Evolutionary conservation across 495 filamentous ascomycete genomes (phyloP), one percentile per base, ranked within the genome.

Genomic region (Penicillium dipodomyicola): DNA sequence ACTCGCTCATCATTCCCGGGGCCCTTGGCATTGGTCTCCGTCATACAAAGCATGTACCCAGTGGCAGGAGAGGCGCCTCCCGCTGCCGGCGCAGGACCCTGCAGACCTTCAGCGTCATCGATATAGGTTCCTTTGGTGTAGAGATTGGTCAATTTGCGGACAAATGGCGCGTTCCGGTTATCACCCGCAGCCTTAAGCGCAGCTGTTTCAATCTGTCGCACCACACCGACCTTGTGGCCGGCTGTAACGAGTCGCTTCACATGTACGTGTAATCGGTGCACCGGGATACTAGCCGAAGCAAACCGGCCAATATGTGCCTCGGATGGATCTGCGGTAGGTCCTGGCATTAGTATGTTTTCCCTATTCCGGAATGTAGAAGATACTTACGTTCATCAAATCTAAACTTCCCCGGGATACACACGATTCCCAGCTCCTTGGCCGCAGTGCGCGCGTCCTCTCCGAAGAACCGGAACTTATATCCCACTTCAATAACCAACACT

Each of bases 61-160:
- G 91, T 95, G 11, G 90, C 81, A 2, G 87, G 84, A 15, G 87
- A 82, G 1, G 84, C 82, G 27, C 82, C 80, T 30, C 72, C 76
- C 14, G 77, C 70, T 11, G 75, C 75, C 40, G 69, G 62, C 1
- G 69, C 68, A 15, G 79, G 68, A 30, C 73, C 76, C 43, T 88
- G 86, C 10, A 96, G 69, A 15, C 91, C 89, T 57, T 96, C 93
- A 9, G 87, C 79, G 70, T 99, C 94, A 67, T 99, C 94, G 48
- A 99, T 88, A 60, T 99, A 99, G 0, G 94, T 99, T 25, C 91
- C 94, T 71, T 99, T 99, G 7, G 94, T 99, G 73, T 97, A 99
- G 10, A 99, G 75, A 70, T 96, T 97, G 10, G 94, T 96, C 61
- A 99, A 82, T 64, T 95, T 94, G 40, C 94, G 87, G 17, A 87